phyloP scores from a whole-genome alignment of 805 yeast genomes.

The Candida ovalis region DNA sequence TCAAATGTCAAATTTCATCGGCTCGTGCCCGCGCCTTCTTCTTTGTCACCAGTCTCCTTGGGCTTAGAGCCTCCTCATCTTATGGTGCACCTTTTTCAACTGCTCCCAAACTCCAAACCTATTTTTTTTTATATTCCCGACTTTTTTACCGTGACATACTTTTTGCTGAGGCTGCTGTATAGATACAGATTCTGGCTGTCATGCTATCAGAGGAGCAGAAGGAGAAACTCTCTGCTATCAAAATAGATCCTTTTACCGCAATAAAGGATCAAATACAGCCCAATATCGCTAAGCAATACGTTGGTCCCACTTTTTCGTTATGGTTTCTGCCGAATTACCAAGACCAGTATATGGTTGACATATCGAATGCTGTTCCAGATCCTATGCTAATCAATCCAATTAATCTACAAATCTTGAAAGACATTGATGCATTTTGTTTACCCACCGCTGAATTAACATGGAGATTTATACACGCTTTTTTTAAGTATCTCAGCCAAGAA shows the following conservation, averaged over 20 bases:
- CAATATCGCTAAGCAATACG: not conserved
- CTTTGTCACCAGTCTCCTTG: too few species aligned
- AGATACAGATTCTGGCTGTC: not conserved
- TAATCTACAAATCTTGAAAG: not conserved
- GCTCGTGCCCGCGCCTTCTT: too few species aligned
- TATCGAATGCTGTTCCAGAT: not conserved
- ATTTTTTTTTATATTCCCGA: too few species aligned
- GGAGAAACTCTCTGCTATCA: not conserved
- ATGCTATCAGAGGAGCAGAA: not conserved
- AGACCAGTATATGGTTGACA: not conserved
- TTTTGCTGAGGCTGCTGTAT: not conserved
- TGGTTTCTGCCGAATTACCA: not conserved
- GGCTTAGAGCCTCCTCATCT: too few species aligned
- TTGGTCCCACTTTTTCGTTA: not conserved
- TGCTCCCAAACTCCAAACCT: too few species aligned
- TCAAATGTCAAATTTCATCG: too few species aligned
- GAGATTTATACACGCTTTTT: not conserved
- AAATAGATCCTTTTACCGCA: not conserved
- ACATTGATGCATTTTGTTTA: not conserved
- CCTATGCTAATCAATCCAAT: not conserved
- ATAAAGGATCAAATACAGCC: not conserved
- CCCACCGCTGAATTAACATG: not conserved
- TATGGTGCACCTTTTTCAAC: too few species aligned
- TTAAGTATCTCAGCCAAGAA: not conserved
- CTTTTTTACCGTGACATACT: not conserved